A percentile compares a stretch with the other conserved stretches of the same genome.
phyloP scores from a whole-genome alignment of 768 basidiomycete species.

The Naganishia randhawae region DNA sequence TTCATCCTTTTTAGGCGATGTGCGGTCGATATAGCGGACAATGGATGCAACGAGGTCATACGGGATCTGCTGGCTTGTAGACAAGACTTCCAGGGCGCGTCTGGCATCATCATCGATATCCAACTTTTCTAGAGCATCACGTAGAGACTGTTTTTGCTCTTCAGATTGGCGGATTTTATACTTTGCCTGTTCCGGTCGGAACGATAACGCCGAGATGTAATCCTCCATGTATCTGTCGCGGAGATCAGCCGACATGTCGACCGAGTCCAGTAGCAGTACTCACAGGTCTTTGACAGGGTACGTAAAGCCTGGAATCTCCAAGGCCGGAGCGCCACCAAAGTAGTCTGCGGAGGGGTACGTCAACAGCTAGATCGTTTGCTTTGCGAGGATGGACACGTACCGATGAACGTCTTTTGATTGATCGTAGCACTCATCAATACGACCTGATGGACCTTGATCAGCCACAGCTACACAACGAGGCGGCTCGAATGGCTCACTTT shows the following conservation, averaged over 20 bases:
- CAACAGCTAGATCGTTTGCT: neutral
- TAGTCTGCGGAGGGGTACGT: constrained; percentile 55
- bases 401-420: constrained; percentile 71
- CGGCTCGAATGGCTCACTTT: constrained; percentile 52
- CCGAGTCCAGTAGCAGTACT: constrained; percentile 37
- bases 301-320: constrained; percentile 78
- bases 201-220: constrained; percentile 59
- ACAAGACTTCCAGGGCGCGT: constrained; percentile 61
- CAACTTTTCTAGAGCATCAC: constrained; percentile 56
- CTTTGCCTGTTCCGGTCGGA: constrained; percentile 55
- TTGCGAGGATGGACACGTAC: neutral
- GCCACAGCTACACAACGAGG: neutral
- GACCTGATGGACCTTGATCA: constrained; percentile 50
- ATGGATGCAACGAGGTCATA: constrained; percentile 69
- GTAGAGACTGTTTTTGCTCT: constrained; percentile 56
- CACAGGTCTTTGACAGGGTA: constrained; percentile 73
- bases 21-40: constrained; percentile 61
- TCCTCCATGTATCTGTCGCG: constrained; percentile 75
- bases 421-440: constrained; percentile 93
- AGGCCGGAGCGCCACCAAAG: constrained; percentile 72
- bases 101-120: constrained; percentile 60
- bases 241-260: constrained; percentile 26
- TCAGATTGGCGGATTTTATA: constrained; percentile 54
- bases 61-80: constrained; percentile 65
- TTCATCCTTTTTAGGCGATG: constrained; percentile 52